A percentile compares a stretch with the other conserved stretches of the same genome.
Conservation (phyloP, 2,329 filamentous ascomycete species). For the Xylariaceae sp. region DNA sequence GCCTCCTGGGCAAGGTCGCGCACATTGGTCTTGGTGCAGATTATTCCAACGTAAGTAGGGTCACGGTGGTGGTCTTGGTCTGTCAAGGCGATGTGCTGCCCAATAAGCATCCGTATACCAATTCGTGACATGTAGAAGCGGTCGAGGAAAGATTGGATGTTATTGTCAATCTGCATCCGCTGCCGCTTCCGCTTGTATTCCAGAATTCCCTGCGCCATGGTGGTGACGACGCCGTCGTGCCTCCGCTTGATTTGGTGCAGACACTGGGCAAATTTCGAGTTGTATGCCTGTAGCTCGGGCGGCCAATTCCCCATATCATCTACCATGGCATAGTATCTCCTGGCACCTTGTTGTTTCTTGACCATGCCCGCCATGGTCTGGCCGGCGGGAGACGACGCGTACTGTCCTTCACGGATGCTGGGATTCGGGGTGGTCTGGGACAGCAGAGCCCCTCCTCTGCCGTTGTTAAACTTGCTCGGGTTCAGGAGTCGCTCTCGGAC, state of each 20-base stretch:
- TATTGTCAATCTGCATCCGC: conserved; percentile 96
- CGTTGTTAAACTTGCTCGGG: conserved; percentile 44
- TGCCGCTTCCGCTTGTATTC: conserved; percentile 97
- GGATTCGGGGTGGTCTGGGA: conserved; percentile 84
- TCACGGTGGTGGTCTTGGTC: conserved; percentile 86
- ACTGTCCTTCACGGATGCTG: conserved; percentile 77
- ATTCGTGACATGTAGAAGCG: conserved; percentile 99
- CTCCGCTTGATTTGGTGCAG: conserved; percentile 91
- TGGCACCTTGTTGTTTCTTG: conserved; percentile 45
- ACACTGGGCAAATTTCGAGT: conserved; percentile 80
- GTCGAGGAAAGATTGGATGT: conserved; percentile 95
- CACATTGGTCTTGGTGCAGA: conserved; percentile 98
- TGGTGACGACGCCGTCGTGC: conserved; percentile 95
- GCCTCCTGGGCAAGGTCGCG: conserved; percentile 91
- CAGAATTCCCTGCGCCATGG: conserved; percentile 93
- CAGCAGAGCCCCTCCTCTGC: conserved; percentile 57
- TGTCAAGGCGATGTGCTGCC: conserved; percentile 93
- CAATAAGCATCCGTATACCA: conserved; percentile 97
- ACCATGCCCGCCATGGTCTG: conserved; percentile 37
- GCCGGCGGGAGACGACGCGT: conserved; percentile 49
- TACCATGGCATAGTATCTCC: conserved; percentile 85
- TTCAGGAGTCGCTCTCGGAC: conserved; percentile 72
- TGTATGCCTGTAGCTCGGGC: conserved; percentile 88
- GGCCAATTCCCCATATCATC: conserved; percentile 89
- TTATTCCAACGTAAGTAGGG: conserved; percentile 94